phyloP scores from a whole-genome alignment of 352 stramenopile genomes.

The Phytophthora rubi region DNA sequence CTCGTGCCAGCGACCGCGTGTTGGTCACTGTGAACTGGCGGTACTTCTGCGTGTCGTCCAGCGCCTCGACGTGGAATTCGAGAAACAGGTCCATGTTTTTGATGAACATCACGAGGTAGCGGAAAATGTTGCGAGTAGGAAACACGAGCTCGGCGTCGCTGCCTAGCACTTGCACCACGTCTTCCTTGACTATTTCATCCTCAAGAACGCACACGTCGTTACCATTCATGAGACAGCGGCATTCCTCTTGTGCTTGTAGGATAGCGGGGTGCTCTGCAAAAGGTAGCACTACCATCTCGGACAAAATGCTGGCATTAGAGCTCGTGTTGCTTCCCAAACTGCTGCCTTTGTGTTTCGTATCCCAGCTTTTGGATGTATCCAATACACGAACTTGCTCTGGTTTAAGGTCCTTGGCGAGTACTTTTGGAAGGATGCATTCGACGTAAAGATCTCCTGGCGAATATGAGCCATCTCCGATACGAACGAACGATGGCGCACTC shows the following conservation, averaged over 20 bases:
- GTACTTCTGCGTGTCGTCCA: slow-evolving; percentile 76
- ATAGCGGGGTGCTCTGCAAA: slow-evolving; percentile 61
- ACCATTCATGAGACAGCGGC: slow-evolving; percentile 61
- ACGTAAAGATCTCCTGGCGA: slow-evolving; percentile 65
- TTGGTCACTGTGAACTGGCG: slow-evolving; percentile 75
- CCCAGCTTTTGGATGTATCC: slow-evolving; percentile 22
- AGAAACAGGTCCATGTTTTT: slow-evolving; percentile 83
- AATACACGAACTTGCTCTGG: slow-evolving; percentile 1
- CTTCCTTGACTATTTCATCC: slow-evolving; percentile 78
- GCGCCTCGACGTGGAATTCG: slow-evolving; percentile 68
- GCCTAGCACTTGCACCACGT: slow-evolving; percentile 80
- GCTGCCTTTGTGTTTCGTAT: slow-evolving; percentile 16
- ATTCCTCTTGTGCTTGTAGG: slow-evolving; percentile 65
- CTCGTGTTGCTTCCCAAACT: slow-evolving; percentile 22
- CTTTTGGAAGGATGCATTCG: slow-evolving; percentile 60
- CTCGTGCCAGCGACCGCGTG: slow-evolving; percentile 63
- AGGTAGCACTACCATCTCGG: slow-evolving; percentile 44
- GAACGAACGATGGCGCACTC: slow-evolving; percentile 42
- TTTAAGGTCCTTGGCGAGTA: slow-evolving; percentile 31
- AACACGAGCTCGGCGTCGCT: slow-evolving; percentile 76
- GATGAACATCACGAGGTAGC: slow-evolving; percentile 84
- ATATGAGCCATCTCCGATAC: slow-evolving; percentile 59
- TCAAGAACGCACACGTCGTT: slow-evolving; percentile 74
- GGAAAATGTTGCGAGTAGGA: slow-evolving; percentile 69
- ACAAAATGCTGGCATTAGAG: slow-evolving; percentile 19